phyloP scores from a whole-genome alignment of 305 asterid genomes.

The Vinca major region DNA sequence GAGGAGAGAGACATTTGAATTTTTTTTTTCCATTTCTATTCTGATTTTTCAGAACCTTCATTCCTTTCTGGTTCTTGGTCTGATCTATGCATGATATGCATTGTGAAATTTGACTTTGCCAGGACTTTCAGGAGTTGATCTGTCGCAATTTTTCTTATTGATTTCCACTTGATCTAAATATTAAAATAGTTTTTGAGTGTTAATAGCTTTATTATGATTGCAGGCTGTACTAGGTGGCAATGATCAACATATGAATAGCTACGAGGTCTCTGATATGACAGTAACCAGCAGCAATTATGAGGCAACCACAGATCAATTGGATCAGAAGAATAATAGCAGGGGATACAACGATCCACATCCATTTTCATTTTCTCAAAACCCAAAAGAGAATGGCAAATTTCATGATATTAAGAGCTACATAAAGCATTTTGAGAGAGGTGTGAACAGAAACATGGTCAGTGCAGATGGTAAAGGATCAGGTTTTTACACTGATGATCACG shows the following conservation, averaged over 20 bases:
- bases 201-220: slow-evolving; percentile 5
- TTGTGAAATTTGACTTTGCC: not conserved
- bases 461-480: slow-evolving; percentile 20
- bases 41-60: not conserved
- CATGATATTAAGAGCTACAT: slow-evolving; percentile 44
- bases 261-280: slow-evolving; percentile 29
- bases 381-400: slow-evolving; percentile 17
- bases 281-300: slow-evolving; percentile 22
- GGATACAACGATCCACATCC: slow-evolving; percentile 21
- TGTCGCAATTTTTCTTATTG: not conserved
- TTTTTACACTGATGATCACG: slow-evolving; percentile 44
- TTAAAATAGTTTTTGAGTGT: not conserved
- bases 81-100: not conserved
- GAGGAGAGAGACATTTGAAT: not conserved
- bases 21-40: not conserved
- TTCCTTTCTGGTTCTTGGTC: not conserved
- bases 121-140: not conserved
- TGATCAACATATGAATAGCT: slow-evolving; percentile 20
- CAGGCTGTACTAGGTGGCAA: slow-evolving; percentile 9
- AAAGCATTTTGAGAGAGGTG: slow-evolving; percentile 45
- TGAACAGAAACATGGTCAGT: slow-evolving; percentile 18
- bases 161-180: not conserved
- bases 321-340: slow-evolving; percentile 5
- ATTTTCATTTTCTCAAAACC: slow-evolving; percentile 40
- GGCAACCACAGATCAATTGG: slow-evolving; percentile 9